Conservation (phyloP, 352 stramenopile species). For the Aphanomyces stellatus region DNA sequence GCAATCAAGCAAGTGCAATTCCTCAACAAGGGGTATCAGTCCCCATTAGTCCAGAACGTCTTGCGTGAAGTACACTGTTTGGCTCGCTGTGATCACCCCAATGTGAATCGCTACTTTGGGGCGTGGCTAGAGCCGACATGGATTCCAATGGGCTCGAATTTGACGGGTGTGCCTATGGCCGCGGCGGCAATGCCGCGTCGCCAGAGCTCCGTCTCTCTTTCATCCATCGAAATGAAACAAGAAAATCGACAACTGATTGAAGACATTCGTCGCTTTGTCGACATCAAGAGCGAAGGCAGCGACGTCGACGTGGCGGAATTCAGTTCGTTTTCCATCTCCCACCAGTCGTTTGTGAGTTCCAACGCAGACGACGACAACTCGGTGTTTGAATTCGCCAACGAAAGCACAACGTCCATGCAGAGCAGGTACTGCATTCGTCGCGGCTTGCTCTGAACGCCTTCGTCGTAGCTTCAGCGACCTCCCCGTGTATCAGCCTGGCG, state of each 20-base stretch:
- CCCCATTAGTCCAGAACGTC: conserved; percentile 18
- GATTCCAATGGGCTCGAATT: background rate
- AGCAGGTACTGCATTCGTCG: background rate
- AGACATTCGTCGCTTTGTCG: conserved; percentile 19
- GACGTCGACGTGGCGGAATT: background rate
- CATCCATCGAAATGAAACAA: conserved; percentile 9
- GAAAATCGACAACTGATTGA: conserved; percentile 9
- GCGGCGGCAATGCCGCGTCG: background rate
- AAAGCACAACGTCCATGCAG: background rate
- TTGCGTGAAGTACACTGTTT: conserved; percentile 21
- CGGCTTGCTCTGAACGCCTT: background rate
- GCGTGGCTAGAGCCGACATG: conserved; percentile 21
- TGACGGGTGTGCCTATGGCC: background rate
- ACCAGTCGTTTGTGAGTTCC: background rate
- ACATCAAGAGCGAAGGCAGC: conserved; percentile 7
- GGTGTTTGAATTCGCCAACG: background rate
- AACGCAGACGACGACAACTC: background rate
- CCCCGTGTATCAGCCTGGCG: background rate
- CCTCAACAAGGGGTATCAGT: conserved; percentile 21
- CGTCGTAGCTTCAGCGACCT: conserved; percentile 14
- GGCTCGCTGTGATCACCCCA: conserved; percentile 17
- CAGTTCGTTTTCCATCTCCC: background rate
- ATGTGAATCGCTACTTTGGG: conserved; percentile 21
- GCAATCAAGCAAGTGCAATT: conserved; percentile 22
- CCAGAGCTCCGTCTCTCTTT: background rate